phyloP scores from a whole-genome alignment of 2,329 filamentous ascomycete genomes.

The Clarireedia monteithiana region DNA sequence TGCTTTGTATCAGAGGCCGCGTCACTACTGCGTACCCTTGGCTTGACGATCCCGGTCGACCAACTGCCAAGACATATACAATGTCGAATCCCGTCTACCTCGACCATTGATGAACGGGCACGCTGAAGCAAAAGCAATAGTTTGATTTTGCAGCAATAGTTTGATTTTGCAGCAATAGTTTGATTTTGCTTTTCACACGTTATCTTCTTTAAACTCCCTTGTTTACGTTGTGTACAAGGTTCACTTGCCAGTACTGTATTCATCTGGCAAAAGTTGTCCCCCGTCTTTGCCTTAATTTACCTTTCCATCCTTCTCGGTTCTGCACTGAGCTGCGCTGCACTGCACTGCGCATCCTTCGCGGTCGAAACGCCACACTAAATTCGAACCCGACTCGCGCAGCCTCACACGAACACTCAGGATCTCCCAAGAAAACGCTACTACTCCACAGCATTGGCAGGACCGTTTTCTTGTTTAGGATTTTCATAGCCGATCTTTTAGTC shows the following conservation, averaged over 20 bases:
- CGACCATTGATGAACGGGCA: neutral
- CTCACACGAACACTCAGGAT: conserved; percentile 1
- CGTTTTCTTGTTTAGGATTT: neutral
- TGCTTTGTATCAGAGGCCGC: neutral
- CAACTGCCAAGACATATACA: neutral
- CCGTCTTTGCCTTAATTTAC: too few species aligned
- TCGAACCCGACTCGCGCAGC: neutral
- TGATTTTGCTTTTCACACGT: neutral
- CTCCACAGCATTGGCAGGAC: neutral
- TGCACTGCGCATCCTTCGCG: too few species aligned
- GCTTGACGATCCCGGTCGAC: neutral
- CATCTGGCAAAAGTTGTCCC: neutral
- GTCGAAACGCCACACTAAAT: too few species aligned
- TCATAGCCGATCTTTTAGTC: neutral
- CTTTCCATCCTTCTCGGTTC: too few species aligned
- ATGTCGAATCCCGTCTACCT: neutral
- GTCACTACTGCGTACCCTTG: neutral
- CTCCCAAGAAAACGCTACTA: neutral
- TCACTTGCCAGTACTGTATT: neutral
- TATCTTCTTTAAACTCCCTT: neutral
- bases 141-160: neutral
- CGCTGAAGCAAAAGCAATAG: neutral
- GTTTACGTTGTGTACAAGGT: neutral
- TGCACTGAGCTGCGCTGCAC: too few species aligned
- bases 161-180: neutral